Evolutionary conservation across 2,329 filamentous ascomycete genomes (phyloP).

Genomic region (Dryadomyces quercivorus): DNA sequence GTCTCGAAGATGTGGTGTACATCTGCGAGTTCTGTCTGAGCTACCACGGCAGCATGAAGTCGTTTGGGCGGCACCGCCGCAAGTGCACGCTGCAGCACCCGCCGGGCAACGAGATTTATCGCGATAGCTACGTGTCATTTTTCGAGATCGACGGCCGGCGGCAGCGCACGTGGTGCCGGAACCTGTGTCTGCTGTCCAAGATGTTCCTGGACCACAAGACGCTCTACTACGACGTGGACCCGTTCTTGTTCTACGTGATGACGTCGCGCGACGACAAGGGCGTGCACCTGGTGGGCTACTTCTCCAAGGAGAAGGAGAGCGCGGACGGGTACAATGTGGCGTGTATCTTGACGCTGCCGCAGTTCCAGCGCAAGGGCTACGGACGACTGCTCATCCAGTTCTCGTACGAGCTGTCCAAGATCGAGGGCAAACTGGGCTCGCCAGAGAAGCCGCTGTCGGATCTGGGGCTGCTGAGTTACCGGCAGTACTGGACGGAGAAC

Average conservation of each 20-base stretch:
- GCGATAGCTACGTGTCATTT: slow-evolving; percentile 85
- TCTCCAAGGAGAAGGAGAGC: slow-evolving; percentile 96
- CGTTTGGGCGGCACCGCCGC: slow-evolving; percentile 71
- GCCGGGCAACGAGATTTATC: slow-evolving; percentile 95
- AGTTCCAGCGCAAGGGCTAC: slow-evolving; percentile 92
- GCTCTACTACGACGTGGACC: slow-evolving; percentile 98
- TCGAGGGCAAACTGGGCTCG: slow-evolving; percentile 88
- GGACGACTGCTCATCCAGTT: slow-evolving; percentile 91
- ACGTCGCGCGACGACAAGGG: slow-evolving; percentile 77
- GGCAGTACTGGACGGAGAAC: slow-evolving; percentile 95
- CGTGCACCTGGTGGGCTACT: slow-evolving; percentile 96
- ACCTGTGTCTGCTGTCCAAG: slow-evolving; percentile 86
- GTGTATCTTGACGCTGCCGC: slow-evolving; percentile 91
- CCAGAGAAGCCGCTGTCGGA: slow-evolving; percentile 95
- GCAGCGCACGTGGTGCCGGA: slow-evolving; percentile 92
- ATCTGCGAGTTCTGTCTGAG: slow-evolving; percentile 95
- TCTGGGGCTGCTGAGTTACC: slow-evolving; percentile 82
- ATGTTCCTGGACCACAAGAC: slow-evolving; percentile 98
- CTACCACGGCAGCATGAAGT: slow-evolving; percentile 74
- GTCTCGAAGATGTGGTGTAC: slow-evolving; percentile 79
- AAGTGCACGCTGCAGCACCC: slow-evolving; percentile 91
- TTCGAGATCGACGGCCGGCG: slow-evolving; percentile 94
- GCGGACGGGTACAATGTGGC: slow-evolving; percentile 96
- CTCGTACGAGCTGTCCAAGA: slow-evolving; percentile 91
- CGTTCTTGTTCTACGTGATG: slow-evolving; percentile 98